phyloP scores from a whole-genome alignment of 495 filamentous ascomycete genomes.

The Penicillium verhagenii region DNA sequence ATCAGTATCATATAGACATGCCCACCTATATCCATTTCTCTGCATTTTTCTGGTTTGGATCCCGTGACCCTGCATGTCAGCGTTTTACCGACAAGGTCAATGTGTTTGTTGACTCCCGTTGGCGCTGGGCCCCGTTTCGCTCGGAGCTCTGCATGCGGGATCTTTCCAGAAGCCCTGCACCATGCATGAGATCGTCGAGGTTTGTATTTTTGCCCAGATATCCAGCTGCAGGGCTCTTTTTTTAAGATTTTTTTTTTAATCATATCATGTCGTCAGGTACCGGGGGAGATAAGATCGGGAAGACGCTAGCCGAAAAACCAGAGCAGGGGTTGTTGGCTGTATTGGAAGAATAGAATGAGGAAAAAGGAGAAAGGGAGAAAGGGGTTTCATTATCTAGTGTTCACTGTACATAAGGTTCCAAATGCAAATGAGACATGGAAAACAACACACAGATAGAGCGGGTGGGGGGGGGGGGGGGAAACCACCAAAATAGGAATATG shows the following conservation, averaged over 20 bases:
- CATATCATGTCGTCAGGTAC: not conserved
- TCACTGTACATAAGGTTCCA: slow-evolving; percentile 28
- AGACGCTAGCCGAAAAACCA: not conserved
- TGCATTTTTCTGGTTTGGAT: not conserved
- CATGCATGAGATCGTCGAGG: slow-evolving; percentile 5
- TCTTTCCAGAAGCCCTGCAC: slow-evolving; percentile 10
- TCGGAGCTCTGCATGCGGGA: slow-evolving; percentile 11
- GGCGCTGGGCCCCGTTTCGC: too few species aligned
- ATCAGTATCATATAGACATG: too few species aligned
- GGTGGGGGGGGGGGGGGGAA: not conserved
- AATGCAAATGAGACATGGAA: slow-evolving; percentile 12
- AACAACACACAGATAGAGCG: not conserved
- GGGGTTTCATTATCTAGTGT: slow-evolving; percentile 18
- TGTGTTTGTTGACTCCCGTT: too few species aligned
- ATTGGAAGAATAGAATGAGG: too few species aligned
- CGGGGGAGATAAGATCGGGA: not conserved
- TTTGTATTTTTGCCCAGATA: not conserved
- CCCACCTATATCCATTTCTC: too few species aligned
- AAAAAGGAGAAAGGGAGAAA: too few species aligned
- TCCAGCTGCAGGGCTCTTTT: slow-evolving; percentile 2
- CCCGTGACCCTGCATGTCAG: not conserved
- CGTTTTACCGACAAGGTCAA: too few species aligned
- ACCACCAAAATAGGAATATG: slow-evolving; percentile 3
- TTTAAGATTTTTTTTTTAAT: too few species aligned
- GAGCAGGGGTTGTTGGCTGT: not conserved